These are phyloP conservation scores for Diaporthe batatas DNA, from an alignment of 2,329 filamentous ascomycete genomes.

Conservation along the genomic window DNA sequence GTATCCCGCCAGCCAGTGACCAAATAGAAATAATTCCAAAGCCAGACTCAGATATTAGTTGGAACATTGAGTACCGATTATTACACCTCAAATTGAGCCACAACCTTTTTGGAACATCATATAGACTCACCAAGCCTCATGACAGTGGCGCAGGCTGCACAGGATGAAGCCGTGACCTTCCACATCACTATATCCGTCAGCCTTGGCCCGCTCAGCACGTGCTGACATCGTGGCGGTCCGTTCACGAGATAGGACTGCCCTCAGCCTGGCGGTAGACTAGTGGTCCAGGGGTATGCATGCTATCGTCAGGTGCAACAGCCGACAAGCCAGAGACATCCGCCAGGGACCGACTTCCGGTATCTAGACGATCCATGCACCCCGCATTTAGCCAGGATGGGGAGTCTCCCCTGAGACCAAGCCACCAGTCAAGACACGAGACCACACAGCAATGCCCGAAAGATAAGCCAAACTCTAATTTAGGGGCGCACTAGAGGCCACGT, in stretches of 20 bases:
- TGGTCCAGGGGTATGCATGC: not conserved
- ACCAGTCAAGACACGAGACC: not conserved
- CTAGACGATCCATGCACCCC: constrained; percentile 17
- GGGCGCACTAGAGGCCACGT: not conserved
- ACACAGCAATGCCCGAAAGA: not conserved
- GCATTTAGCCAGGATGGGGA: not conserved
- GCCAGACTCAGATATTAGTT: no score
- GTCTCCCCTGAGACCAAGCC: not conserved
- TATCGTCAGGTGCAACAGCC: constrained; percentile 8
- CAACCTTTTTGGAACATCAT: not conserved
- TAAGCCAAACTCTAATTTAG: constrained; percentile 12
- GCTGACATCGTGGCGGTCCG: not conserved
- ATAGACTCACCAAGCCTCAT: not conserved
- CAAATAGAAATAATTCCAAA: no score
- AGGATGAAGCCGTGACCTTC: no score
- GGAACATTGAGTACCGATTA: no score
- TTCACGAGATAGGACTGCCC: not conserved
- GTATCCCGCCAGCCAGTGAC: no score
- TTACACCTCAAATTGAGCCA: no score
- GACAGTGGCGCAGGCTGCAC: not conserved
- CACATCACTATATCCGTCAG: no score
- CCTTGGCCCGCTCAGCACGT: not conserved
- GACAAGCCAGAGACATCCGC: not conserved
- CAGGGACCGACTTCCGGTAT: constrained; percentile 2
- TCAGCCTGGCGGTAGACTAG: not conserved